Base-by-base conservation (phyloP, 1,284 basidiomycete species). In the Leccinum huronense region DNA sequence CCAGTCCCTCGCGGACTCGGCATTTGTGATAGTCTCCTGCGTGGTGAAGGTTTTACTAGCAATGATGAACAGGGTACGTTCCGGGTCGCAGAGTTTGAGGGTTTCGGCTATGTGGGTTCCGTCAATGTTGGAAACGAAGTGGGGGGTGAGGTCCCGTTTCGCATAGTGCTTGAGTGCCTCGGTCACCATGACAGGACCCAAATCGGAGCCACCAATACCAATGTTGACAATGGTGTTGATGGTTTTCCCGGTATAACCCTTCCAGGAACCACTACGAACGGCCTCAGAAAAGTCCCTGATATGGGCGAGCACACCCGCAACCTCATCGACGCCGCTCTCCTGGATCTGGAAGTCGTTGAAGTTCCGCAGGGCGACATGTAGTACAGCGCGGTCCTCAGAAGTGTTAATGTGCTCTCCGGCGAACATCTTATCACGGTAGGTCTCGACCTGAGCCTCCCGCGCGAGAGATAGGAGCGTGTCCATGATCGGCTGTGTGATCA, bases 21-120 rank as follows among this genome's bases (percentile, higher is more conserved):
- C 97, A 77, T 99, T 99, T 70, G 97, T 98, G 81, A 98, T 98
- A 51, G 97, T 99, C 83, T 99, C 97, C 80, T 98, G 97, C 11
- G 97, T 99, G 54, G 97, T 99, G 79, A 99, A 99, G 1, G 97
- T 99, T 86, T 99, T 99, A 78, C 88, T 91, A 38, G 97, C 97
- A 71, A 99, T 90, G 80, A 99, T 97, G 85, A 98, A 98, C 66
- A 99, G 82, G 3, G 97, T 98, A 16, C 90, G 91, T 79, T 99
- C 96, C 1, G 95, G 92, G 78, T 99, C 84, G 78, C 93, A 94
- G 59, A 84, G 73, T 64, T 86, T 86, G 36, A 97, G 79, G 2
- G 89, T 92, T 83, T 99, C 97, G 31, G 94, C 94, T 67, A 99
- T 84, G 77, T 99, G 97, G 3, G 96, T 98, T 27, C 97, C 97